Evolutionary conservation across 2,329 filamentous ascomycete species (phyloP), one percentile per base, ranked within the genome.

Genomic region (Plenodomus lindquistii): DNA sequence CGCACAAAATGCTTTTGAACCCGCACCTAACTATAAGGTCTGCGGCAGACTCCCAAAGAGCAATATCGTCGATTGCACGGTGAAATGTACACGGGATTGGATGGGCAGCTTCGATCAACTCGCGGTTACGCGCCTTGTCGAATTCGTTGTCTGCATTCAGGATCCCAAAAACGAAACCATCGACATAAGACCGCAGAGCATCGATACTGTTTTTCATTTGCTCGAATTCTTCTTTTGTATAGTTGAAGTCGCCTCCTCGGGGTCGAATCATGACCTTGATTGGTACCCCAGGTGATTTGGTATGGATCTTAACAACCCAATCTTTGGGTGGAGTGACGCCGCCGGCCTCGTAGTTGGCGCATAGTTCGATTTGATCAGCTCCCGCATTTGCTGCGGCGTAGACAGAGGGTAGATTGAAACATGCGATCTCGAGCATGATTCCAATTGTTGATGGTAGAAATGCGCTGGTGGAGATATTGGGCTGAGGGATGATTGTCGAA

Each of bases 181-280:
- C 70, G 0, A 73, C 76, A 1, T 44, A n/a, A 9, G 59, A 52
- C 19, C 71, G 73, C 48, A 79, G 73, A 0, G 19, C 29, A 6
- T 52, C 16, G 2, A 82, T 70, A 0, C 71, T 68, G 0, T 45
- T 36, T 31, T 73, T 71, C 79, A 83, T 82, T 4, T 46, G 19
- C 2, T 66, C 55, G 20, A 77, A 75, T 19, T 82, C 78, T 0
- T 46, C 22, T 0, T 65, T 41, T 0, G 66, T 63, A 48, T 82
- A 82, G 7, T 56, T 50, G 53, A 82, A 83, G 46, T 74, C 47
- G 0, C 75, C 73, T 1, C 71, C 70, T 8, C 78, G 74, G 0
- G 80, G 79, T 1, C 81, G 74, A 46, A 83, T 77, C 80, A 84
- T 82, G 24, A 80, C 69, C 52, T 78, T 75, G 16, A 83, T 67